These are phyloP conservation scores for Athelia sp. DNA, from an alignment of 1,284 basidiomycete genomes.

Conservation along the genomic window DNA sequence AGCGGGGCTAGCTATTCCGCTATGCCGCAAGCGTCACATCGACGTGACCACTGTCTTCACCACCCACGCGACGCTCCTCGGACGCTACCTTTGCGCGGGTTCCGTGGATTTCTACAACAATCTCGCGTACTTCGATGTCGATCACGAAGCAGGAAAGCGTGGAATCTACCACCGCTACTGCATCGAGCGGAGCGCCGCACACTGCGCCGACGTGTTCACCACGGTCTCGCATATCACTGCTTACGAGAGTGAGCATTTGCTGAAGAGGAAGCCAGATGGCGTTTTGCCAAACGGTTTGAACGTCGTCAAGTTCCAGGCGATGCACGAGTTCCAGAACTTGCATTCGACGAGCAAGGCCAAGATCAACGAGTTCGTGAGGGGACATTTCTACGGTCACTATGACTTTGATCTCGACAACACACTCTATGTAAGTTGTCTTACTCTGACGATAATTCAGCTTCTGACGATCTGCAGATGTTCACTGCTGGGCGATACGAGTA, in stretches of 20 bases:
- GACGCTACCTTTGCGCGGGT: constrained; percentile 96
- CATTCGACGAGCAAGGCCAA: constrained; percentile 92
- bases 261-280: constrained; percentile 97
- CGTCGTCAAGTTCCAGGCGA: constrained; percentile 93
- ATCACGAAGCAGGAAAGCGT: constrained; percentile 97
- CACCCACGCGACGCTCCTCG: constrained; percentile 97
- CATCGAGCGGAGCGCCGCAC: constrained; percentile 91
- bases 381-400: constrained; percentile 98
- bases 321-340: constrained; percentile 97
- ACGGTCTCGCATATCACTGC: constrained; percentile 98
- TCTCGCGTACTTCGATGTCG: constrained; percentile 98
- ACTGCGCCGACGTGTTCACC: constrained; percentile 97
- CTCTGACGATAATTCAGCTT: too few relatives aligned
- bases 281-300: constrained; percentile 98
- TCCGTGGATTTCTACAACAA: constrained; percentile 99
- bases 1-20: constrained; percentile 93
- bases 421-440: constrained; percentile 75
- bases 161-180: constrained; percentile 94
- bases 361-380: constrained; percentile 96
- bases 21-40: constrained; percentile 94
- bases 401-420: constrained; percentile 96
- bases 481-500: constrained; percentile 99
- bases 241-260: constrained; percentile 92
- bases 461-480: constrained; percentile 79
- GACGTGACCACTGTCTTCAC: constrained; percentile 98